Evolutionary conservation across 2,329 filamentous ascomycete genomes (phyloP).

Genomic region (Colletotrichum cuscutae): DNA sequence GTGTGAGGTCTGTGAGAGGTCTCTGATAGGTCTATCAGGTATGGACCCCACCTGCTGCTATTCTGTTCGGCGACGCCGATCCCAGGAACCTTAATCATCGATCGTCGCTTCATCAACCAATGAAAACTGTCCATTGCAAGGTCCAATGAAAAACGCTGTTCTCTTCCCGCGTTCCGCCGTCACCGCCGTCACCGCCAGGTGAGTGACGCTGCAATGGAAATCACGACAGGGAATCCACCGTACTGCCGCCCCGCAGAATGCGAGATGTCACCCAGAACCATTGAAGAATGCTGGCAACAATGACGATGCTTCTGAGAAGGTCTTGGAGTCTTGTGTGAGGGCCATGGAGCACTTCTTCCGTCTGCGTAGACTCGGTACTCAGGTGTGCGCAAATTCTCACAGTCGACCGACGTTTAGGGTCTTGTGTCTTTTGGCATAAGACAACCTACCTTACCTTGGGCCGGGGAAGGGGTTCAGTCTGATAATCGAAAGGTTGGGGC

Average conservation of each 20-base stretch:
- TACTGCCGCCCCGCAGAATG: not conserved
- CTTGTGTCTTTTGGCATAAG: not conserved
- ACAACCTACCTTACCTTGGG: not conserved
- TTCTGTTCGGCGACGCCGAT: slow-evolving; percentile 28
- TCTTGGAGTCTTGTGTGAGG: too few relatives aligned
- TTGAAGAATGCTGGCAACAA: not conserved
- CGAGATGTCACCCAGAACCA: not conserved
- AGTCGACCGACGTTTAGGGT: not conserved
- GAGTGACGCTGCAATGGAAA: not conserved
- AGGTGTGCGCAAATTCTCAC: not conserved
- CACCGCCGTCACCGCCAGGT: not conserved
- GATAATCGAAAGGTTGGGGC: not conserved
- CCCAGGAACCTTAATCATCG: slow-evolving; percentile 26
- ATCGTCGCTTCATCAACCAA: slow-evolving; percentile 18
- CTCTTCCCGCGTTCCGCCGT: not conserved
- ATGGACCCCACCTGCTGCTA: not conserved
- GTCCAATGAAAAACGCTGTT: not conserved
- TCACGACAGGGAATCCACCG: not conserved
- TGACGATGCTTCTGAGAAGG: not conserved
- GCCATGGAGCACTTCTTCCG: not conserved
- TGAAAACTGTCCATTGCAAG: not conserved
- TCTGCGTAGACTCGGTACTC: not conserved
- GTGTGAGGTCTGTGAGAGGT: not conserved
- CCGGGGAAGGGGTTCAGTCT: not conserved
- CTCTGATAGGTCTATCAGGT: not conserved